These are phyloP conservation scores for Pseudogymnoascus sp. DNA, from an alignment of 2,329 filamentous ascomycete genomes.

Conservation along the genomic window DNA sequence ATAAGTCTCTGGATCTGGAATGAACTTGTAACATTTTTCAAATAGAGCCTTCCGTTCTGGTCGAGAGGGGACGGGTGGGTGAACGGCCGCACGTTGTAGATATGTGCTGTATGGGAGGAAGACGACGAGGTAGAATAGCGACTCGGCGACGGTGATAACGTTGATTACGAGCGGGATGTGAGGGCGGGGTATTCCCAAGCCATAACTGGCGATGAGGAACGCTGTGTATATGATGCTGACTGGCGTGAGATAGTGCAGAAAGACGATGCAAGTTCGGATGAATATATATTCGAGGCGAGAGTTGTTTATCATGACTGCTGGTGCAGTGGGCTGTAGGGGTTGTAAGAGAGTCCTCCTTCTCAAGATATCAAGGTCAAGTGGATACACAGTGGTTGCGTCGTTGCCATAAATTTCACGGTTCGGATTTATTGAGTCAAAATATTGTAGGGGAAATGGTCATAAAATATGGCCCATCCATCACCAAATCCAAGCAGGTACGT, in stretches of 20 bases:
- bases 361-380: neutral
- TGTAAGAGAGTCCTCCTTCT: neutral
- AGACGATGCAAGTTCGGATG: slow-evolving; percentile 40
- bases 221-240: slow-evolving; percentile 39
- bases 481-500: neutral
- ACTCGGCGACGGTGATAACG: slow-evolving; percentile 40
- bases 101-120: slow-evolving; percentile 43
- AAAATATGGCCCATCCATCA: neutral
- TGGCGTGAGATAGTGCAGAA: slow-evolving; percentile 41
- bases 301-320: slow-evolving; percentile 26
- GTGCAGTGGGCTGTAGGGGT: neutral
- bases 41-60: slow-evolving; percentile 43
- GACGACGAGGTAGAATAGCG: slow-evolving; percentile 44
- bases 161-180: slow-evolving; percentile 24
- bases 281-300: slow-evolving; percentile 26
- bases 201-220: slow-evolving; percentile 27
- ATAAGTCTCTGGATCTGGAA: slow-evolving; percentile 45
- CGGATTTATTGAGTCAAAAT: neutral
- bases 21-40: slow-evolving; percentile 40
- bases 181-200: slow-evolving; percentile 23
- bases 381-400: neutral
- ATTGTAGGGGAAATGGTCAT: neutral
- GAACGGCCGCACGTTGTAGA: slow-evolving; percentile 43
- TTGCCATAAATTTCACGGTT: neutral
- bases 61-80: slow-evolving; percentile 37